Base-by-base conservation (phyloP, 495 filamentous ascomycete species). In the Penicillium diatomitis region DNA sequence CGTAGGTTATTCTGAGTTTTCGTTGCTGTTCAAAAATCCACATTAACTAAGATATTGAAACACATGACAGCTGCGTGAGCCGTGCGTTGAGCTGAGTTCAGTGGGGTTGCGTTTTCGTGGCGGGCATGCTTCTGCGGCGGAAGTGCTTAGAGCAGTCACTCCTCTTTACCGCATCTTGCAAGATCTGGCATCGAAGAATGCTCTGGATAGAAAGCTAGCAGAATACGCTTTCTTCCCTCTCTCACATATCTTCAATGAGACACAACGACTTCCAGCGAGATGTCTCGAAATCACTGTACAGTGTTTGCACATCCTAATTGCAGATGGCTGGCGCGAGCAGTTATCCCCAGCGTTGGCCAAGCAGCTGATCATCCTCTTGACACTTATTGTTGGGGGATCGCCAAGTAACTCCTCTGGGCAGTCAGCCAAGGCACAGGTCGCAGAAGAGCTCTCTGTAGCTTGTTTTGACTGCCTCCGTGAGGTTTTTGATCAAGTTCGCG, bases 211-310 rank as follows among this genome's bases (percentile, higher is more conserved):
- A 45, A 89, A 88, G 63, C 69, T 96, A 29, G 92, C 90, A 6
- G 88, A 96, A 63, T 99, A 96, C 70, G 79, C 85, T 54, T 97
- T 97, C 74, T 92, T 95, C 55, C 92, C 92, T 0, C 69, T 99
- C 0, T 88, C 87, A 2, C 85, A 94, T 51, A 81, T 97, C 42
- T 84, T 99, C 54, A 83, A 86, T 47, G 76, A 81, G 44, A 83
- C 83, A 44, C 80, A 89, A 52, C 73, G 74, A 31, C 74, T 90
- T 32, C 79, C 94, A 5, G 76, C 85, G 31, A 77, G 78, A 32
- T 80, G 86, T 27, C 63, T 91, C 4, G 92, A 99, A 64, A 56
- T 84, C 28, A 78, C 82, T 33, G 75, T 96, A 11, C 76, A 80
- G 49, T 89, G 86, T 51, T 68, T 96, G 33, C 67, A 76, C 7